phyloP scores from a whole-genome alignment of 75 land plant species.

The Selaginella tamariscina region DNA sequence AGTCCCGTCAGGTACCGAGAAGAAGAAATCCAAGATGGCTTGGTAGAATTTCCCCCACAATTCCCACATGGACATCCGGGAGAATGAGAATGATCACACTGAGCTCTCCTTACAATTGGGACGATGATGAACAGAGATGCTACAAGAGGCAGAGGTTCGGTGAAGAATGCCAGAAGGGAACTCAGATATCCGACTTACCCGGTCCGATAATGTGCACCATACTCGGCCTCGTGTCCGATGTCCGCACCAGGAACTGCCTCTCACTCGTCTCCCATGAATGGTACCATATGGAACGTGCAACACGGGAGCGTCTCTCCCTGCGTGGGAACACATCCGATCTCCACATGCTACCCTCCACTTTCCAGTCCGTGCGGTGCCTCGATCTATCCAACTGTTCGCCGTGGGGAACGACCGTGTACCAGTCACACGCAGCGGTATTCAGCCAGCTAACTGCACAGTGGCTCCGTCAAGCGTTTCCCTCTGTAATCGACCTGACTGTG shows the following conservation, averaged over 20 bases:
- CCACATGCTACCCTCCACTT: slow-evolving; percentile 32
- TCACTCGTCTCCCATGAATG: slow-evolving; percentile 49
- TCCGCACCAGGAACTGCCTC: slow-evolving; percentile 28
- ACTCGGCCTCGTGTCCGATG: slow-evolving; percentile 23
- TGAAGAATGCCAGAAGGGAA: no score
- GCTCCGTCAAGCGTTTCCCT: slow-evolving; percentile 45
- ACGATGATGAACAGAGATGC: background rate
- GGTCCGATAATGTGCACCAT: slow-evolving; percentile 25
- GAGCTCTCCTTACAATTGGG: no score
- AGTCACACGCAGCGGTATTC: background rate
- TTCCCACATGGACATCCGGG: no score
- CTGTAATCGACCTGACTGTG: slow-evolving; percentile 35
- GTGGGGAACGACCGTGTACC: slow-evolving; percentile 63
- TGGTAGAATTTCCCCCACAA: no score
- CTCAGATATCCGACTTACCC: slow-evolving; percentile 35
- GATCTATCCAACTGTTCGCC: slow-evolving; percentile 80
- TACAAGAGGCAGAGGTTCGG: background rate
- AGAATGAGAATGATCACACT: no score
- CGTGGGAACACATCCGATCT: slow-evolving; percentile 58
- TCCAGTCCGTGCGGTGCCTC: slow-evolving; percentile 43
- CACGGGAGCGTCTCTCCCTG: slow-evolving; percentile 53
- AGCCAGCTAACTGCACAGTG: slow-evolving; percentile 19
- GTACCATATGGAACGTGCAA: slow-evolving; percentile 44
- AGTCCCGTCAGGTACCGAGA: no score
- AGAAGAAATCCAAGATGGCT: no score